Evolutionary conservation across 495 filamentous ascomycete species (phyloP).

Genomic region (Sphaerosporella brunnea): DNA sequence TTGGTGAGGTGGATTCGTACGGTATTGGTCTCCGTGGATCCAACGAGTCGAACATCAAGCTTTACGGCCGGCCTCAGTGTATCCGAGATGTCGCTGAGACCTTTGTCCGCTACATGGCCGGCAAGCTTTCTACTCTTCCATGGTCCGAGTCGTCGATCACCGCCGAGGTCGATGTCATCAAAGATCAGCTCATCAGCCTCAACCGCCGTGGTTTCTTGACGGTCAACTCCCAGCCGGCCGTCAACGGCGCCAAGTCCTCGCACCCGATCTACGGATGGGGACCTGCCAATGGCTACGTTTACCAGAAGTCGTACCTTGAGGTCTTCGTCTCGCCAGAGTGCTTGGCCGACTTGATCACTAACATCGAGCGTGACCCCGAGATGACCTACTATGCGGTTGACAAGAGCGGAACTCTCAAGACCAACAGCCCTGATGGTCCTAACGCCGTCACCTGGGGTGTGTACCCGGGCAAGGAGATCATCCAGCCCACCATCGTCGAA

Average conservation of each 20-base stretch:
- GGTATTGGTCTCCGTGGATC: slow-evolving; percentile 90
- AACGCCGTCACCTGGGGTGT: slow-evolving; percentile 99
- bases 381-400: slow-evolving; percentile 88
- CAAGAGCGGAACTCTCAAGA: slow-evolving; percentile 58
- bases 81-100: slow-evolving; percentile 63
- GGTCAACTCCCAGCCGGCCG: slow-evolving; percentile 93
- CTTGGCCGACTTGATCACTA: slow-evolving; percentile 57
- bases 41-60: slow-evolving; percentile 88
- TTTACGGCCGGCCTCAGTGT: slow-evolving; percentile 75
- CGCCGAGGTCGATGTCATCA: slow-evolving; percentile 60
- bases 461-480: slow-evolving; percentile 95
- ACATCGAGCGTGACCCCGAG: slow-evolving; percentile 60
- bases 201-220: slow-evolving; percentile 80
- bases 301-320: slow-evolving; percentile 96
- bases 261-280: slow-evolving; percentile 87
- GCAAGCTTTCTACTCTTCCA: slow-evolving; percentile 64
- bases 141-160: slow-evolving; percentile 88
- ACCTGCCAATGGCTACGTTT: slow-evolving; percentile 85
- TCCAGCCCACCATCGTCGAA: slow-evolving; percentile 98
- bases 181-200: slow-evolving; percentile 54
- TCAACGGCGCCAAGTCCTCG: slow-evolving; percentile 78
- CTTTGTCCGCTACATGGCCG: slow-evolving; percentile 66
- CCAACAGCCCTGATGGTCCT: slow-evolving; percentile 74
- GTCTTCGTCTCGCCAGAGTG: slow-evolving; percentile 65
- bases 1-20: slow-evolving; percentile 90